phyloP scores from a whole-genome alignment of 768 basidiomycete genomes.

The Pleurotus salmoneostramineus region DNA sequence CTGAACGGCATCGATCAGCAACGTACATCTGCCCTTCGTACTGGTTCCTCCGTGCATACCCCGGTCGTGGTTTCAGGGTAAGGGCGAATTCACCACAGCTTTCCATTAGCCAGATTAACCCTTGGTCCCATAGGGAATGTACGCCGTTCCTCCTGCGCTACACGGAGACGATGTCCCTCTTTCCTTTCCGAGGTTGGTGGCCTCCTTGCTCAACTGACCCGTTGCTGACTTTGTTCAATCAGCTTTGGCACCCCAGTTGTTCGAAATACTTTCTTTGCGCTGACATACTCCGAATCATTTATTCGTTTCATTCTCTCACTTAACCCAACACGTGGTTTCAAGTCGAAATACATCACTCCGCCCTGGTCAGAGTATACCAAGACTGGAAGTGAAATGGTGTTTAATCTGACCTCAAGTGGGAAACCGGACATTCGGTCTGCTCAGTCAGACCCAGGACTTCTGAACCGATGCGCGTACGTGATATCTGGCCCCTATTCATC shows the following conservation, averaged over 20 bases:
- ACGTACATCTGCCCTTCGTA: slow-evolving; percentile 30
- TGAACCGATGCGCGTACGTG: not conserved
- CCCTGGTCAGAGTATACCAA: slow-evolving; percentile 8
- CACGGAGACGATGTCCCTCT: slow-evolving; percentile 21
- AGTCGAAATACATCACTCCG: slow-evolving; percentile 12
- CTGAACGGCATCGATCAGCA: slow-evolving; percentile 15
- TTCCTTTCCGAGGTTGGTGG: slow-evolving; percentile 20
- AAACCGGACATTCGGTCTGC: not conserved
- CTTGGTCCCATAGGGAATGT: slow-evolving; percentile 17
- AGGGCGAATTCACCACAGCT: not conserved
- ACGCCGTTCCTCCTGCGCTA: slow-evolving; percentile 19
- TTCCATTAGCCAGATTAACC: not conserved
- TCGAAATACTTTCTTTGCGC: slow-evolving; percentile 13
- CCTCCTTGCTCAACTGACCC: not conserved
- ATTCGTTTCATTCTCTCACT: slow-evolving; percentile 12
- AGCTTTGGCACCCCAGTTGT: not conserved
- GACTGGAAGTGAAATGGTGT: not conserved
- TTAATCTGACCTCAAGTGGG: not conserved
- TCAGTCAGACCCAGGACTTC: not conserved
- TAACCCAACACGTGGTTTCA: slow-evolving; percentile 12
- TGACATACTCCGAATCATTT: slow-evolving; percentile 12
- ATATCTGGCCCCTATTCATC: not conserved
- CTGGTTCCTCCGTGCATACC: slow-evolving; percentile 22
- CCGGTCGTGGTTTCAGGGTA: slow-evolving; percentile 24
- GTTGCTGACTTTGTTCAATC: not conserved